Evolutionary conservation across 371 early-diverging fungal genomes (phyloP).

Genomic region (Chytridiales sp.): DNA sequence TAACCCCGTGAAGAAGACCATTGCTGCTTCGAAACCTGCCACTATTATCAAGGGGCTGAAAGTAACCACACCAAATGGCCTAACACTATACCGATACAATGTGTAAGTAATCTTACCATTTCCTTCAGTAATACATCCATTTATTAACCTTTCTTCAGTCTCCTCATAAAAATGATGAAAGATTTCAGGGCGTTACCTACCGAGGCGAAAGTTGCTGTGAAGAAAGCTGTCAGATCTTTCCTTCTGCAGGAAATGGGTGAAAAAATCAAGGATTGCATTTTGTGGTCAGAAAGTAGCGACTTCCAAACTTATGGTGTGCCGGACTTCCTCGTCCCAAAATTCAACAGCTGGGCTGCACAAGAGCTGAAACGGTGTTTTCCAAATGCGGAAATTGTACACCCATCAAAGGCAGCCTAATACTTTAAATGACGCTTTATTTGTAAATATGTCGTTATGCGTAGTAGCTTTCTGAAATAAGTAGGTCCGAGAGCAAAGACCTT

Average conservation of each 20-base stretch:
- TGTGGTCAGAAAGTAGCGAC: not conserved
- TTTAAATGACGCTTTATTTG: too few relatives aligned
- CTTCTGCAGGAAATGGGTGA: slow-evolving; percentile 8
- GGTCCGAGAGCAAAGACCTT: slow-evolving; percentile 73
- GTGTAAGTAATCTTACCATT: too few relatives aligned
- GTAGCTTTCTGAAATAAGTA: slow-evolving; percentile 63
- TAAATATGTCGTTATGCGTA: too few relatives aligned
- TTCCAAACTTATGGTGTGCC: slow-evolving; percentile 15
- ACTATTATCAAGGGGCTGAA: too few relatives aligned
- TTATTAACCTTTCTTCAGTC: slow-evolving; percentile 8
- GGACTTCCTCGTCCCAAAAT: not conserved
- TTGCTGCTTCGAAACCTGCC: too few relatives aligned
- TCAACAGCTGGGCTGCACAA: slow-evolving; percentile 5
- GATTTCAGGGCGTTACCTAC: slow-evolving; percentile 3
- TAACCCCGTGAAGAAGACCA: too few relatives aligned
- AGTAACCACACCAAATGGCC: too few relatives aligned
- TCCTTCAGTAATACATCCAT: too few relatives aligned
- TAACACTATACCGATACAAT: too few relatives aligned
- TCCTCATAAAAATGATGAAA: slow-evolving; percentile 10
- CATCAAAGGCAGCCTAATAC: too few relatives aligned
- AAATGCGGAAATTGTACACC: slow-evolving; percentile 8
- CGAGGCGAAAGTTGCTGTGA: slow-evolving; percentile 13
- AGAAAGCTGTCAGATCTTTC: slow-evolving; percentile 14
- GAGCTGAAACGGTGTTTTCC: slow-evolving; percentile 14
- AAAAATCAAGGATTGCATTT: slow-evolving; percentile 1